phyloP scores from a whole-genome alignment of 257 asterid species.

The Capsicum chinense region DNA sequence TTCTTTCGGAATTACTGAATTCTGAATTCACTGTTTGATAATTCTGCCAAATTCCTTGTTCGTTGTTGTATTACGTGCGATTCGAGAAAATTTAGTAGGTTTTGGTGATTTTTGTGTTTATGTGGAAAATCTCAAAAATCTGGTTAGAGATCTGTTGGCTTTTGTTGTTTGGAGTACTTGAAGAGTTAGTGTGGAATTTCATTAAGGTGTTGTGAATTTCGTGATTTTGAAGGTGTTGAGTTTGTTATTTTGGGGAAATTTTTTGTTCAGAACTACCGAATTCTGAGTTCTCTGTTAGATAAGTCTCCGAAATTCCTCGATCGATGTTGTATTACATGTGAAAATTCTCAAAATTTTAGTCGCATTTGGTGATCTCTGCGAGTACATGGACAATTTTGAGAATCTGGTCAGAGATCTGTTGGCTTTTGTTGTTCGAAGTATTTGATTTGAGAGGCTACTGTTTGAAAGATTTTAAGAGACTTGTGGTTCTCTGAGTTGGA shows the following conservation, averaged over 20 bases:
- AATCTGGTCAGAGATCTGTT: background rate
- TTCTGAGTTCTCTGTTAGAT: slow-evolving; percentile 19
- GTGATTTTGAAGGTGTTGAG: background rate
- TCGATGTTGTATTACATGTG: background rate
- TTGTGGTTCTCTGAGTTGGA: background rate
- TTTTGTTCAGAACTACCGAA: background rate
- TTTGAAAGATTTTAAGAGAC: background rate
- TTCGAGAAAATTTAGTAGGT: no score
- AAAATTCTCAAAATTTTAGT: background rate
- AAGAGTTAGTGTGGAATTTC: background rate
- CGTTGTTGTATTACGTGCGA: no score
- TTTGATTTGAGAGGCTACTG: background rate
- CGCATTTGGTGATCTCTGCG: background rate
- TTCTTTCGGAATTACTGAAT: background rate
- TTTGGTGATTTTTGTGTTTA: no score
- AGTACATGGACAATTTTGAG: background rate
- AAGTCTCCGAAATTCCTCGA: background rate
- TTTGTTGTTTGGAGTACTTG: no score
- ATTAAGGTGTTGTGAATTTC: background rate
- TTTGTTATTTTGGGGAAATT: slow-evolving; percentile 5
- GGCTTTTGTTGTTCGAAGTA: background rate
- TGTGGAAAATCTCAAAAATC: no score
- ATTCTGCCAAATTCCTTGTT: background rate
- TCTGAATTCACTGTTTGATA: slow-evolving; percentile 22
- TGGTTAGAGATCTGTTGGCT: no score